These are phyloP conservation scores for Phytophthora sojae DNA, from an alignment of 352 stramenopile genomes.

Conservation along the genomic window DNA sequence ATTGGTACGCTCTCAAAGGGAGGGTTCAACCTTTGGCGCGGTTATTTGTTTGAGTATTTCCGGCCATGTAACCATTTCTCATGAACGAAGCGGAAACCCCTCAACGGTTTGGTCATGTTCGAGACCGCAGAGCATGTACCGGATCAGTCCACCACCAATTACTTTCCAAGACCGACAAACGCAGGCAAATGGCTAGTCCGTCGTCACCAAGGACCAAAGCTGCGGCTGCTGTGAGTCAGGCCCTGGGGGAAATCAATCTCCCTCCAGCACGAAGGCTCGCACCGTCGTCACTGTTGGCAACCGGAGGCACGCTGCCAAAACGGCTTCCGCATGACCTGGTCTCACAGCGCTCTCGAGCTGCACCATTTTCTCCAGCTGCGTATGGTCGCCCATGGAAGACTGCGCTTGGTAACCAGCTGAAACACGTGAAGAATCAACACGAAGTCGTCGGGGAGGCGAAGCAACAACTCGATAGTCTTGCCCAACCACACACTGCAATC, in stretches of 20 bases:
- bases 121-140: neutral
- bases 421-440: slow-evolving; percentile 24
- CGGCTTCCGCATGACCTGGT: slow-evolving; percentile 8
- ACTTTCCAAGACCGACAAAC: neutral
- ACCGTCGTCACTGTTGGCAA: slow-evolving; percentile 16
- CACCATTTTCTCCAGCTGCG: slow-evolving; percentile 18
- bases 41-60: slow-evolving; percentile 26
- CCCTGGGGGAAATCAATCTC: slow-evolving; percentile 38
- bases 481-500: slow-evolving; percentile 23
- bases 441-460: slow-evolving; percentile 4
- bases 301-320: slow-evolving; percentile 5
- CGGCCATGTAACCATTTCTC: slow-evolving; percentile 33
- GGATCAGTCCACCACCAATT: slow-evolving; percentile 4
- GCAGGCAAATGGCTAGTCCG: slow-evolving; percentile 17
- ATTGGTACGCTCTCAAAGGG: neutral
- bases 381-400: slow-evolving; percentile 34
- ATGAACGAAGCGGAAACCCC: slow-evolving; percentile 20
- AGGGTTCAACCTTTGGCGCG: neutral
- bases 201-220: slow-evolving; percentile 30
- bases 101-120: slow-evolving; percentile 14
- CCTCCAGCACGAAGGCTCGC: slow-evolving; percentile 10
- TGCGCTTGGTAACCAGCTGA: slow-evolving; percentile 28
- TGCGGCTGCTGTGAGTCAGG: slow-evolving; percentile 52
- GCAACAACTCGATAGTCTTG: neutral
- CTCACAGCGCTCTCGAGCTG: slow-evolving; percentile 18